A percentile compares a stretch with the other conserved stretches of the same genome.
These are phyloP conservation scores for Cavenderia fasciculata DNA, from an alignment of 78 protist species.

Conservation along the genomic window DNA sequence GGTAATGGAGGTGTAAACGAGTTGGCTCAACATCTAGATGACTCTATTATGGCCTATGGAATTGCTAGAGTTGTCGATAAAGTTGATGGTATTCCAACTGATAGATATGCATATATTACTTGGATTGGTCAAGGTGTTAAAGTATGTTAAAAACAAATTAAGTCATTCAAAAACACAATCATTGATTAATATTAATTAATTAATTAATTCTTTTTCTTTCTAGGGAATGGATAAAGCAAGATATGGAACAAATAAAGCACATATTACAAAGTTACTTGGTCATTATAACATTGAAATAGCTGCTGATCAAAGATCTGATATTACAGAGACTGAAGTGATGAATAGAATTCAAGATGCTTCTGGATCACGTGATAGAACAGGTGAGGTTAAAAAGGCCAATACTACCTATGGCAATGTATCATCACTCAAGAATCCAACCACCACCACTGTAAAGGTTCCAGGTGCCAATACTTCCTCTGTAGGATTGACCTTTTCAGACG, in stretches of 20 bases:
- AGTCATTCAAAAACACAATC: not conserved
- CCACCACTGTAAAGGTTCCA: not conserved
- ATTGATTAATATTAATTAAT: not conserved
- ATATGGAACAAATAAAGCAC: constrained; percentile 29
- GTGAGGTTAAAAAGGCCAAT: not conserved
- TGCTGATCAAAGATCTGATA: constrained; percentile 26
- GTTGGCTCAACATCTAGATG: constrained; percentile 23
- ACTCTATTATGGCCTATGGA: constrained; percentile 42
- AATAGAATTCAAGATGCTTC: constrained; percentile 60
- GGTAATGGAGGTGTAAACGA: constrained; percentile 65
- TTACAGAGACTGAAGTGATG: constrained; percentile 13
- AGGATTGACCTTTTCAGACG: not conserved
- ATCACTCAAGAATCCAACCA: not conserved
- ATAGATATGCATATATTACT: constrained; percentile 37
- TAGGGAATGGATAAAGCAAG: constrained; percentile 27
- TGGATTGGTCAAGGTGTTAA: constrained; percentile 61
- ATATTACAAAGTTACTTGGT: constrained; percentile 45
- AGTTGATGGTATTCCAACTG: constrained; percentile 52
- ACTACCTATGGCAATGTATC: not conserved
- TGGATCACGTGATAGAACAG: constrained; percentile 69
- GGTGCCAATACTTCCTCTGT: constrained; percentile 32
- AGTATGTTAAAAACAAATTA: not conserved
- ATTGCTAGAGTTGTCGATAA: constrained; percentile 46
- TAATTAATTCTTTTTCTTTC: too few species aligned
- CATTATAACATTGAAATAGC: constrained; percentile 72